Evolutionary conservation across 1,139 yeast genomes (phyloP).

Genomic region (Meyerozyma carpophila): DNA sequence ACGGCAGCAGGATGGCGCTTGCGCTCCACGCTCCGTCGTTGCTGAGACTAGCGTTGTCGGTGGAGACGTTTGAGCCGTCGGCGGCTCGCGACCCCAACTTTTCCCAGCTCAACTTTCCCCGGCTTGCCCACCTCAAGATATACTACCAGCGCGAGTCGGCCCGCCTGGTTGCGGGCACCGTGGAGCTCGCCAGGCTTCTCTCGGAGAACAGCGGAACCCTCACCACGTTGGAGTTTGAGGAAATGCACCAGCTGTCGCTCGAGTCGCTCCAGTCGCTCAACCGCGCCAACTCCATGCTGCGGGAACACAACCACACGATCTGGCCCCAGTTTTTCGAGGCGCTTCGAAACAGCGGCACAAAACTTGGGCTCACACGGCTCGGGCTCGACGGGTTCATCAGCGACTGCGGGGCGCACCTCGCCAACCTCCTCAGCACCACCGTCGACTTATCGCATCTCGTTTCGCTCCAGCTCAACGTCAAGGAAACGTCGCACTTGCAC

Average conservation of each 20-base stretch:
- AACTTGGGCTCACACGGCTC: slow-evolving; percentile 8
- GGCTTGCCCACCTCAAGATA: slow-evolving; percentile 1
- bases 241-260: slow-evolving; percentile 4
- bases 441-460: slow-evolving; percentile 7
- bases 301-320: background rate
- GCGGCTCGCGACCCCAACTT: background rate
- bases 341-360: slow-evolving; percentile 2
- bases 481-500: slow-evolving; percentile 12
- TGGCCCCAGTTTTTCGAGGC: slow-evolving; percentile 15
- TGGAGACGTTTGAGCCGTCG: background rate
- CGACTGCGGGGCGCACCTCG: slow-evolving; percentile 7
- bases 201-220: background rate
- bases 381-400: slow-evolving; percentile 15
- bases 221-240: slow-evolving; percentile 5
- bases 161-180: background rate
- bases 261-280: slow-evolving; percentile 5
- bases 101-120: background rate
- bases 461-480: slow-evolving; percentile 10
- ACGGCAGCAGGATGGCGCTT: background rate
- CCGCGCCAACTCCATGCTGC: slow-evolving; percentile 3
- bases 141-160: background rate
- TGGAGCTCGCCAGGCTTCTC: background rate
- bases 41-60: background rate
- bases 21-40: background rate
- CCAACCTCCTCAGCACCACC: slow-evolving; percentile 5